A percentile compares a stretch with the other conserved stretches of the same genome.
Conservation (phyloP, 441 rosid species). For the Populus hybrid region DNA sequence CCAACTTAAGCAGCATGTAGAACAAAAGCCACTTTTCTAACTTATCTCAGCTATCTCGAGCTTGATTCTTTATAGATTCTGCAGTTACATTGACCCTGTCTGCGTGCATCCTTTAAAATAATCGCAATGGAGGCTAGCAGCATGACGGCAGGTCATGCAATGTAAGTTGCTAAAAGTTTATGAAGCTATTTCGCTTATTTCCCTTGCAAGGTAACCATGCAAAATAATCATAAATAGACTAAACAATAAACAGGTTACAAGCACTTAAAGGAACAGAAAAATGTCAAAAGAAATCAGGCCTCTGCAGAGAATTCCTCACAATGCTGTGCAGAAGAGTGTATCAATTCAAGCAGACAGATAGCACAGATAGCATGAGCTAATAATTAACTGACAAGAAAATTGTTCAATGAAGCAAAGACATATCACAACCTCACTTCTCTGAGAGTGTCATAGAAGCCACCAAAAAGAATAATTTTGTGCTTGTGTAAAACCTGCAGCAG, state of each 20-base stretch:
- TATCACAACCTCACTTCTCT: slow-evolving; percentile 96
- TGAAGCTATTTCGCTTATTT: background rate
- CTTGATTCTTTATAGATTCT: background rate
- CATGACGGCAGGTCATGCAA: background rate
- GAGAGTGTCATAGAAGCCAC: slow-evolving; percentile 98
- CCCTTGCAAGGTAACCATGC: background rate
- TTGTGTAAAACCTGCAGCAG: slow-evolving; percentile 78
- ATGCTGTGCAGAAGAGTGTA: background rate
- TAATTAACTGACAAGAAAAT: slow-evolving; percentile 4
- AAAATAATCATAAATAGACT: background rate
- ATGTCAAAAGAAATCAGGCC: background rate
- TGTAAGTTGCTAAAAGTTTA: background rate
- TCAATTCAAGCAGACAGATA: background rate
- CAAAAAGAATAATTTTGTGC: slow-evolving; percentile 91
- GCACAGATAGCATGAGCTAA: background rate
- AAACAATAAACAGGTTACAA: slow-evolving; percentile 5
- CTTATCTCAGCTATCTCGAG: background rate
- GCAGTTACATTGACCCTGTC: background rate
- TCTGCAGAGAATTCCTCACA: background rate
- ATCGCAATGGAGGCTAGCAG: background rate
- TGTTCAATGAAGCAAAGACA: slow-evolving; percentile 14
- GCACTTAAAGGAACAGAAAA: background rate
- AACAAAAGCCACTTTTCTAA: background rate
- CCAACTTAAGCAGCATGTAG: background rate
- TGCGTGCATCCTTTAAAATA: background rate